phyloP scores from a whole-genome alignment of 1,284 basidiomycete genomes.

The Ustilago nuda region DNA sequence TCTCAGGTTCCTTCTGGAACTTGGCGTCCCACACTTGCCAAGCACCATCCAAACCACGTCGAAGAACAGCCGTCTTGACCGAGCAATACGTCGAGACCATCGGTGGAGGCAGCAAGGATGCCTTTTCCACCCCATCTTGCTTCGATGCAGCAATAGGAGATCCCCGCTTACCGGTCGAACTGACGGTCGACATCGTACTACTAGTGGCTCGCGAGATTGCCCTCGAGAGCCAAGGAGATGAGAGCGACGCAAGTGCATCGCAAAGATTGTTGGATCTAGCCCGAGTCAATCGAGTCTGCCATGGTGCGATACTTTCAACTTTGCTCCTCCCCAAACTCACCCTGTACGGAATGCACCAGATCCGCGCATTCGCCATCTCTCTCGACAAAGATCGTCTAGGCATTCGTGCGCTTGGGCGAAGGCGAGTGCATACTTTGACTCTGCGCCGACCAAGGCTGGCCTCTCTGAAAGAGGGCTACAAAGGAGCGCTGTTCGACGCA shows the following conservation, averaged over 20 bases:
- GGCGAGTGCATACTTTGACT: slow-evolving; percentile 12
- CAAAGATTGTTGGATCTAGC: slow-evolving; percentile 25
- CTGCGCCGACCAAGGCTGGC: slow-evolving; percentile 12
- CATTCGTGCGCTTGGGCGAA: slow-evolving; percentile 10
- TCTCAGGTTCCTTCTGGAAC: slow-evolving; percentile 34
- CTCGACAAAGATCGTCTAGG: slow-evolving; percentile 28
- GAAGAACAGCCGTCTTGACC: slow-evolving; percentile 23
- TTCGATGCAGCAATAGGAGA: background rate
- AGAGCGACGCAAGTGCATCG: background rate
- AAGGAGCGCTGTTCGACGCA: slow-evolving; percentile 41
- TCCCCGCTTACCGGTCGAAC: slow-evolving; percentile 34
- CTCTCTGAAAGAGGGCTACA: slow-evolving; percentile 7
- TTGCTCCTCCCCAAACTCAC: slow-evolving; percentile 15
- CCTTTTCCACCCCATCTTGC: background rate
- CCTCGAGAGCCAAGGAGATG: background rate
- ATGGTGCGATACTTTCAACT: slow-evolving; percentile 19
- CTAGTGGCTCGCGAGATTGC: slow-evolving; percentile 18
- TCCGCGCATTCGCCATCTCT: slow-evolving; percentile 22
- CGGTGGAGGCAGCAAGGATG: slow-evolving; percentile 21
- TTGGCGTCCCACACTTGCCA: slow-evolving; percentile 16
- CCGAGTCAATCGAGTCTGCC: slow-evolving; percentile 22
- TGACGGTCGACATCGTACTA: slow-evolving; percentile 32
- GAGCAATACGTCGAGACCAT: slow-evolving; percentile 48
- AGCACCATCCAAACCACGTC: slow-evolving; percentile 9
- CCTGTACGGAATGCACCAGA: slow-evolving; percentile 23